A percentile compares a stretch with the other conserved stretches of the same genome.
Evolutionary conservation across 106 monocot species (phyloP).

Genomic region (Allium cepa): DNA sequence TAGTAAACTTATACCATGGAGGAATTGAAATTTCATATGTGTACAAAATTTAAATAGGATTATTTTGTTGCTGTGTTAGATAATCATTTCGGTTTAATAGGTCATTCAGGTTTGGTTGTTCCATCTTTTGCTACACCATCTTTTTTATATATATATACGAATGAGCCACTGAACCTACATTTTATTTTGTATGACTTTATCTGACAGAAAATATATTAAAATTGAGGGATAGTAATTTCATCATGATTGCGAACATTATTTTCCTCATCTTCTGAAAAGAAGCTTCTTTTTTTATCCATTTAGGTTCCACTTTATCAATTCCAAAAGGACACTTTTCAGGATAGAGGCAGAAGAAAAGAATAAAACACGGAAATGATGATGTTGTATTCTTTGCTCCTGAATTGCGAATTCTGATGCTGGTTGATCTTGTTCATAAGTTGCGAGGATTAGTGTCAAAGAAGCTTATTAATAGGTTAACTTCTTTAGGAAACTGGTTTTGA

Average conservation of each 20-base stretch:
- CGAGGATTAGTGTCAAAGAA: constrained; percentile 43
- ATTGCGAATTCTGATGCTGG: constrained; percentile 29
- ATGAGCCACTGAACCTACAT: no score
- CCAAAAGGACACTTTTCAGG: constrained; percentile 13
- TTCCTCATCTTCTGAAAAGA: not conserved
- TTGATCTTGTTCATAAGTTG: constrained; percentile 38
- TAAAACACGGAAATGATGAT: constrained; percentile 16
- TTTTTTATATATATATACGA: no score
- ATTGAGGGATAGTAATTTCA: no score
- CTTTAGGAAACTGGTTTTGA: constrained; percentile 32
- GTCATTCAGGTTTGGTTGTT: no score
- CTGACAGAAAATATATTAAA: no score
- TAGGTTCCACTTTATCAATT: constrained; percentile 68
- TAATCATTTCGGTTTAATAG: no score
- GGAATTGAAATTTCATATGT: no score
- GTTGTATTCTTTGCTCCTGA: constrained; percentile 58
- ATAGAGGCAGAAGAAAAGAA: constrained; percentile 22
- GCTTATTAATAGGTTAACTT: constrained; percentile 25
- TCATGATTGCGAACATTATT: not conserved
- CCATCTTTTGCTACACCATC: no score
- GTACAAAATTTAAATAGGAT: no score
- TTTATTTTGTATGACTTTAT: no score
- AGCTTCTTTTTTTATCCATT: constrained; percentile 6
- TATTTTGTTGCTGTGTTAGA: no score
- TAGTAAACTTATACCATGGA: no score